Evolutionary conservation across 176 grass and related monocot species (phyloP).

Genomic region (Oryza australiensis): DNA sequence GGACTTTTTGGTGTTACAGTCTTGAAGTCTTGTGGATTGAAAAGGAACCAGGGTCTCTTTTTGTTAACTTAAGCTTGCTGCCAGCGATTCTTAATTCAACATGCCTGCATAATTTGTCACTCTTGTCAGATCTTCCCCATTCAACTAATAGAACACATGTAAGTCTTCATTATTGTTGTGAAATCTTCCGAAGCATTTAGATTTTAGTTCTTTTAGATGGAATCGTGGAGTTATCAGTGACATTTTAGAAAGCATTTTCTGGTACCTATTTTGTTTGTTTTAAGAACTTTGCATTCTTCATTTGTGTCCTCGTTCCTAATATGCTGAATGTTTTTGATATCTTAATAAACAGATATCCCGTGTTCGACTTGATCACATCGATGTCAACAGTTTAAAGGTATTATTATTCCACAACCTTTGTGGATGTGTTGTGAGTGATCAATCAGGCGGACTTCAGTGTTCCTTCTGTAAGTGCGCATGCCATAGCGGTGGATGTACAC

Average conservation of each 20-base stretch:
- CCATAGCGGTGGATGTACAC: conserved; percentile 35
- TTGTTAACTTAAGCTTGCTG: conserved; percentile 82
- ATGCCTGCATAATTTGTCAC: conserved; percentile 80
- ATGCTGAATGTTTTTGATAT: conserved; percentile 10
- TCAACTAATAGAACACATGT: conserved; percentile 66
- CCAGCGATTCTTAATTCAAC: conserved; percentile 85
- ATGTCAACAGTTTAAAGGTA: conserved; percentile 60
- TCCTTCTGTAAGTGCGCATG: conserved; percentile 64
- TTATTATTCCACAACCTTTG: conserved; percentile 64
- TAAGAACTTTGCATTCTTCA: conserved; percentile 21
- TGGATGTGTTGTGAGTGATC: conserved; percentile 51
- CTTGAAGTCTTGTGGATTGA: conserved; percentile 81
- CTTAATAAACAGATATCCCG: conserved; percentile 61
- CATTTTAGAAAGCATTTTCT: conserved; percentile 21
- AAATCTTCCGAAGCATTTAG: conserved; percentile 19
- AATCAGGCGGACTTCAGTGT: conserved; percentile 51
- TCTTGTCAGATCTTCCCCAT: conserved; percentile 69
- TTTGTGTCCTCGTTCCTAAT: conserved; percentile 16
- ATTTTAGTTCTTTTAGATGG: conserved; percentile 4
- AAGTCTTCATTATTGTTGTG: conserved; percentile 26
- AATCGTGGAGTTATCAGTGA: background rate
- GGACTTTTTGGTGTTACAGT: conserved; percentile 45
- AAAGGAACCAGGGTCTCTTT: conserved; percentile 63
- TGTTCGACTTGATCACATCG: conserved; percentile 55
- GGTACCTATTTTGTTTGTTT: background rate